These are phyloP conservation scores for Penstemon barbatus DNA, from an alignment of 257 asterid species.

Conservation along the genomic window DNA sequence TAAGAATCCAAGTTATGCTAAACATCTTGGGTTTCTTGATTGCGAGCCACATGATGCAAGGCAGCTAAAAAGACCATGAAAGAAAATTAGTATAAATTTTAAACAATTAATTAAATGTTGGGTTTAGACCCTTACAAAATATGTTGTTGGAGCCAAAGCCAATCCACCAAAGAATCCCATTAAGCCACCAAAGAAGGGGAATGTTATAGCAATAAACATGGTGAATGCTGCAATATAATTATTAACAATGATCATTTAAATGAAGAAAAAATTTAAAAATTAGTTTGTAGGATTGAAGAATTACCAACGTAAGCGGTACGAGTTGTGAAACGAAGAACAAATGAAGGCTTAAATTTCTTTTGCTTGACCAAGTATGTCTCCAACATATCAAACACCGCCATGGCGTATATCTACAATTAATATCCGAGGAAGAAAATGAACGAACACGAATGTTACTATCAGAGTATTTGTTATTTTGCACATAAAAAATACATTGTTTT, in stretches of 20 bases:
- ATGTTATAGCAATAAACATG: constrained; percentile 48
- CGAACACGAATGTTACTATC: neutral
- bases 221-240: constrained; percentile 39
- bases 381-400: constrained; percentile 63
- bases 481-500: too few species aligned
- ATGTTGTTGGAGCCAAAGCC: constrained; percentile 59
- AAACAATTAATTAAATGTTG: neutral
- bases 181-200: constrained; percentile 64
- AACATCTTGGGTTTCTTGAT: constrained; percentile 39
- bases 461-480: neutral
- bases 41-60: constrained; percentile 63
- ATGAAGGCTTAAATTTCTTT: constrained; percentile 37
- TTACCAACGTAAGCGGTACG: constrained; percentile 50
- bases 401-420: constrained; percentile 42
- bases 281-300: neutral
- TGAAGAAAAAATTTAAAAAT: too few species aligned
- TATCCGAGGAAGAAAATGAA: neutral
- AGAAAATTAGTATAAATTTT: neutral
- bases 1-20: constrained; percentile 48
- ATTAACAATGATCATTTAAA: neutral
- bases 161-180: constrained; percentile 62
- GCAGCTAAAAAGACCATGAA: constrained; percentile 35
- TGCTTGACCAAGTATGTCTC: constrained; percentile 54
- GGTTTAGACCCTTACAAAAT: constrained; percentile 35
- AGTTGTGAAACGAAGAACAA: constrained; percentile 40